These are phyloP conservation scores for Fomitopsis betulina DNA, from an alignment of 1,284 basidiomycete genomes.

Conservation along the genomic window DNA sequence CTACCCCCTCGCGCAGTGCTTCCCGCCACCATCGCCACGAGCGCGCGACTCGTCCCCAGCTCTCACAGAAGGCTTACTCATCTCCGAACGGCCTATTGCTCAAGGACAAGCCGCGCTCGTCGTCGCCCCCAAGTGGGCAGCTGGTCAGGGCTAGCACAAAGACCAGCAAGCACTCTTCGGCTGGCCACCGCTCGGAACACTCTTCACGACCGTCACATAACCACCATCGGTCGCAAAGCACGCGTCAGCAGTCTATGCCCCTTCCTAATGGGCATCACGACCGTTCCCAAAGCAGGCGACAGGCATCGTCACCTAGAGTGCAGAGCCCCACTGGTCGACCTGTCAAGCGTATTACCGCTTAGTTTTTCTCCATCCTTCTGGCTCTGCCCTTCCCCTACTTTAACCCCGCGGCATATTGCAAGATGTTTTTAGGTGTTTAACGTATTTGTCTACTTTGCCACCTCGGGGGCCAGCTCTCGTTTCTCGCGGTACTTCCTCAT, in stretches of 20 bases:
- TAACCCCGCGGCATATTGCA: neutral
- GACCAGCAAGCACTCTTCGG: neutral
- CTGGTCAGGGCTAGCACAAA: neutral
- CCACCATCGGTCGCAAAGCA: neutral
- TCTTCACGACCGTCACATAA: neutral
- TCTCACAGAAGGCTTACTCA: neutral
- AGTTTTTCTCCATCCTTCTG: neutral
- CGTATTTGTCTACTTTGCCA: neutral
- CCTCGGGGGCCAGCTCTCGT: neutral
- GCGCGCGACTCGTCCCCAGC: neutral
- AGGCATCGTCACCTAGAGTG: neutral
- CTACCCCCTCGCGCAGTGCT: neutral
- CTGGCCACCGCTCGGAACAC: neutral
- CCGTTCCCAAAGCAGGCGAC: neutral
- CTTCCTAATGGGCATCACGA: neutral
- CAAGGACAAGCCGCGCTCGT: neutral
- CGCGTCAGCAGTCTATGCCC: neutral
- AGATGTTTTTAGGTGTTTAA: neutral
- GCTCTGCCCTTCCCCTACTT: neutral
- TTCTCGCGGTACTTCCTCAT: neutral
- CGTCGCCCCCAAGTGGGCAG: neutral
- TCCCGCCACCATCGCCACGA: neutral
- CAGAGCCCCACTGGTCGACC: neutral
- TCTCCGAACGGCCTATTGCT: neutral
- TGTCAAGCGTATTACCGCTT: neutral